A percentile compares a stretch with the other conserved stretches of the same genome.
Conservation (phyloP, 169 alveolate species). For the Plasmodium chabaudi region DNA sequence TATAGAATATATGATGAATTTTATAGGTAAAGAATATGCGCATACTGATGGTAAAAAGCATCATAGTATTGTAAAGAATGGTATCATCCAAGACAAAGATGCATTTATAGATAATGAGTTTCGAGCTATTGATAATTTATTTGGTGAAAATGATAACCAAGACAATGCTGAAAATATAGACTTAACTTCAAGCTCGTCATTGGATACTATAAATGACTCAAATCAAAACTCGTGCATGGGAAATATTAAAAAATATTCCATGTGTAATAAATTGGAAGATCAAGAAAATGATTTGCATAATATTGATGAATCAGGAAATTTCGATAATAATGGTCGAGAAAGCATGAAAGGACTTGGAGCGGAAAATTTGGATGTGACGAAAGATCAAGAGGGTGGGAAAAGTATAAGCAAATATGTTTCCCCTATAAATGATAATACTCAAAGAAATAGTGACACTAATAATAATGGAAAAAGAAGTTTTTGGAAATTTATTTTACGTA, state of each 20-base stretch:
- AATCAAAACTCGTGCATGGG: slow-evolving; percentile 1
- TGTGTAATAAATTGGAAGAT: slow-evolving; percentile 3
- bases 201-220: slow-evolving; percentile 12
- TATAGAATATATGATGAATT: no score
- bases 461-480: slow-evolving; percentile 10
- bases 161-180: no score
- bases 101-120: no score
- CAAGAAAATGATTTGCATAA: not conserved
- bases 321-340: not conserved
- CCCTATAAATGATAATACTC: not conserved
- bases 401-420: not conserved
- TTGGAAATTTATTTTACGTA: slow-evolving; percentile 48
- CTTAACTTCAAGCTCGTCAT: not conserved
- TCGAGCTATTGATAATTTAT: no score
- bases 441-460: not conserved
- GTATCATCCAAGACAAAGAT: no score
- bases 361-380: slow-evolving; percentile 7
- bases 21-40: no score
- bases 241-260: slow-evolving; percentile 3
- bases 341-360: not conserved
- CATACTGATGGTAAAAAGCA: no score
- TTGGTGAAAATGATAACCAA: no score
- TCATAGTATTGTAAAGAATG: no score
- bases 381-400: slow-evolving; percentile 10
- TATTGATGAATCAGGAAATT: not conserved